A percentile compares a stretch with the other conserved stretches of the same genome.
Evolutionary conservation across 164 flowering plant genomes (phyloP).

Genomic region (Umbilicus rupestris): DNA sequence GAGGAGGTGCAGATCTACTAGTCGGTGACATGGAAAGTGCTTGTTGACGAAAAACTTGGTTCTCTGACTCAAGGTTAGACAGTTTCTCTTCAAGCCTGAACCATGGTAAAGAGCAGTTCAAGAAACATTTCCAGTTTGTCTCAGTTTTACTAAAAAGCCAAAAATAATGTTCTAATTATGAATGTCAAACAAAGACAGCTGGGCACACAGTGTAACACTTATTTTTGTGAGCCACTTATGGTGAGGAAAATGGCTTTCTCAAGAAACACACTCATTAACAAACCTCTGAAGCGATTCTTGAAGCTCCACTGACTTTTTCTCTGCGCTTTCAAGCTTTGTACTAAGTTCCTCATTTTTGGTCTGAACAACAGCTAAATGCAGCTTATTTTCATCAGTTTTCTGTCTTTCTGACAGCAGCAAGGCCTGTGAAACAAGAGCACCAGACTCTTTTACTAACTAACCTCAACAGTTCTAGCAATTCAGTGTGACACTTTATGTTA

Average conservation of each 20-base stretch:
- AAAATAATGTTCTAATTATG: too few relatives aligned
- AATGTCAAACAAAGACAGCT: too few relatives aligned
- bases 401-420: conserved; percentile 44
- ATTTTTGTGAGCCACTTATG: neutral
- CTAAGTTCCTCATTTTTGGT: conserved; percentile 45
- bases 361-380: conserved; percentile 42
- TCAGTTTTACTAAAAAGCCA: neutral
- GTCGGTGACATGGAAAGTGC: conserved; percentile 87
- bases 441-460: neutral
- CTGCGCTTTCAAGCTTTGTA: conserved; percentile 64
- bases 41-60: conserved; percentile 96
- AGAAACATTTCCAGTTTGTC: neutral
- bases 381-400: conserved; percentile 51
- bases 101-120: too few relatives aligned
- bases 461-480: neutral
- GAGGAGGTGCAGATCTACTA: conserved; percentile 53
- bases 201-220: too few relatives aligned
- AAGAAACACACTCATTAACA: conserved; percentile 7
- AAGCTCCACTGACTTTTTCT: conserved; percentile 60
- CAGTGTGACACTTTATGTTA: neutral
- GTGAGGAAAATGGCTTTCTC: neutral
- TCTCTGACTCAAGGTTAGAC: conserved; percentile 81
- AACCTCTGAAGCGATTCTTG: conserved; percentile 94
- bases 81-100: conserved; percentile 91
- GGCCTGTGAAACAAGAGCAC: conserved; percentile 29